Percentiles rank a stretch among this genome's conserved stretches.
Conservation (phyloP, 2,329 filamentous ascomycete genomes). For the Leptoxyphium fumago region DNA sequence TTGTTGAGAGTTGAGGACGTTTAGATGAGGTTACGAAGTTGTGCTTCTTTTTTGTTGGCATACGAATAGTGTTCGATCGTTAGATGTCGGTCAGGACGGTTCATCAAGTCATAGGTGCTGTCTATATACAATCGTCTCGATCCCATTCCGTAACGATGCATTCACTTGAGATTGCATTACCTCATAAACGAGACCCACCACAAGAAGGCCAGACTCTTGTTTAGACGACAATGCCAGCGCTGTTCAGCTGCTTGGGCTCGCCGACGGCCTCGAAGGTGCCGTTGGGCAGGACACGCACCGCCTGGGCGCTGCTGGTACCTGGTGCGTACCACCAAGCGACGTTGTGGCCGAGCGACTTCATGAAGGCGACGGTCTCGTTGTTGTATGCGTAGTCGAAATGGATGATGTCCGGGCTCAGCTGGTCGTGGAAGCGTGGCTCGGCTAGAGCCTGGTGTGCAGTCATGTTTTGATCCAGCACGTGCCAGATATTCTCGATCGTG, state of each 20-base stretch:
- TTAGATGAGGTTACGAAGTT: no score
- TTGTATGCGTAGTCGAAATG: conserved; percentile 56
- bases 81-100: no score
- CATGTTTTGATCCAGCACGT: conserved; percentile 52
- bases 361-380: conserved; percentile 45
- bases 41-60: no score
- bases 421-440: conserved; percentile 62
- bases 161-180: no score
- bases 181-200: no score
- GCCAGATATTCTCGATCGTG: conserved; percentile 59
- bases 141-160: no score
- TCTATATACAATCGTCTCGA: no score
- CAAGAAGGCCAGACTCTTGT: not conserved
- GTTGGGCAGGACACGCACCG: conserved; percentile 43
- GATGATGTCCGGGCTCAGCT: conserved; percentile 57
- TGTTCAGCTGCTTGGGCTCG: conserved; percentile 60
- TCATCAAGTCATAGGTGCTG: no score
- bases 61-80: no score
- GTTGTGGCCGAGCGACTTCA: conserved; percentile 54
- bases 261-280: conserved; percentile 64
- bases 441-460: conserved; percentile 47
- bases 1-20: no score
- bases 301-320: conserved; percentile 56
- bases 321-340: conserved; percentile 55
- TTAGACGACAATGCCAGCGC: conserved; percentile 46